These are phyloP conservation scores for Diaporthe ilicicola DNA, from an alignment of 2,329 filamentous ascomycete genomes.

Conservation along the genomic window DNA sequence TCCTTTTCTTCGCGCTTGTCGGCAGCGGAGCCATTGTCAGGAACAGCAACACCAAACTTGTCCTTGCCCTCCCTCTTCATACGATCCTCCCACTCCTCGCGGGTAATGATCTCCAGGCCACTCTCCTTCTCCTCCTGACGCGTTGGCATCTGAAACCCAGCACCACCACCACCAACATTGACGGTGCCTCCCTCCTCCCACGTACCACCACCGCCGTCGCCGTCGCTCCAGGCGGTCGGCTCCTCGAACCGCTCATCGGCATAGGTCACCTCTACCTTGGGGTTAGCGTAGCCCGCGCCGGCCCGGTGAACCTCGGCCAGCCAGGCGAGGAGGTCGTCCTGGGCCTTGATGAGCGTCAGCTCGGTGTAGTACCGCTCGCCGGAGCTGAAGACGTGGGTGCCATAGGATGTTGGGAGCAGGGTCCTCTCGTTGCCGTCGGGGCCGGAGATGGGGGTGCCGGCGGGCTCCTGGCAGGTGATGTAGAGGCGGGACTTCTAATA, in stretches of 20 bases:
- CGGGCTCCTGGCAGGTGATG: conserved; percentile 58
- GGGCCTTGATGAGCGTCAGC: conserved; percentile 65
- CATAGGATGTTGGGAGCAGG: conserved; percentile 53
- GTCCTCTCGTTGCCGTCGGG: conserved; percentile 56
- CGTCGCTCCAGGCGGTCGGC: neutral
- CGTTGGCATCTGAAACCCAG: neutral
- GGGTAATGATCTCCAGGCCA: conserved; percentile 33
- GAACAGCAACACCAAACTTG: neutral
- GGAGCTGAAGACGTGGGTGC: conserved; percentile 75
- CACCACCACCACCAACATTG: neutral
- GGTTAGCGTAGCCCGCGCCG: conserved; percentile 49
- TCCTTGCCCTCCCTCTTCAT: conserved; percentile 39
- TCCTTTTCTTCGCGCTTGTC: neutral
- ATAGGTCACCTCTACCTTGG: conserved; percentile 43
- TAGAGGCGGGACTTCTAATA: conserved; percentile 69
- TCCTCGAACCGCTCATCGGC: conserved; percentile 42
- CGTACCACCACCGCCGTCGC: neutral
- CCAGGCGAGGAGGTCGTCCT: conserved; percentile 66
- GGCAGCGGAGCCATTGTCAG: neutral
- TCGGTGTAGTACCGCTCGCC: conserved; percentile 69
- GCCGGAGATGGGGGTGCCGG: conserved; percentile 62
- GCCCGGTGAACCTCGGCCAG: conserved; percentile 62
- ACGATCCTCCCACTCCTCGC: conserved; percentile 42
- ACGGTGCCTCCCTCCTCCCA: neutral
- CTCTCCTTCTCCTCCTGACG: neutral